A percentile compares a stretch with the other conserved stretches of the same genome.
These are phyloP conservation scores for Planoprotostelium fungivorum DNA, from an alignment of 78 protist species.

Conservation along the genomic window DNA sequence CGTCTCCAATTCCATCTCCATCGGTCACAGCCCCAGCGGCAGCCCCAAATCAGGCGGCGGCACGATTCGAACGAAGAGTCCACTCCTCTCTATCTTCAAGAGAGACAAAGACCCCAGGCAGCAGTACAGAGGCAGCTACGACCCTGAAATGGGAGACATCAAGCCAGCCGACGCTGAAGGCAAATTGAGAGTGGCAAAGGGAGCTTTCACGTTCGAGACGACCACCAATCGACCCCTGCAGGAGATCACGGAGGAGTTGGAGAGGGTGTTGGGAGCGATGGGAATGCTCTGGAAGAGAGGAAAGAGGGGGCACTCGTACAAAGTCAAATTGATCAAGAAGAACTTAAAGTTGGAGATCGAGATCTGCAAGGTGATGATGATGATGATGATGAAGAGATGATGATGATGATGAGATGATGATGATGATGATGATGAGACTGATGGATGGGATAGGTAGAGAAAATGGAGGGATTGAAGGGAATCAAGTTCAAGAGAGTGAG, in stretches of 20 bases:
- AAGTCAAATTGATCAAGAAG: not conserved
- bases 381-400: not conserved
- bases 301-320: not conserved
- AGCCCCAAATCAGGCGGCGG: not conserved
- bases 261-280: conserved; percentile 20
- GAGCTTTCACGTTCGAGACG: conserved; percentile 42
- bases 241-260: conserved; percentile 33
- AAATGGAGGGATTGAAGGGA: conserved; percentile 23
- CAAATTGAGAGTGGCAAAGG: conserved; percentile 28
- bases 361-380: not conserved
- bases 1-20: not conserved
- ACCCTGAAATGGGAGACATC: not conserved
- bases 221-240: conserved; percentile 49
- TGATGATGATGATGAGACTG: not conserved
- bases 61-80: not conserved
- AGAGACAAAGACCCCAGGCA: not conserved
- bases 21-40: not conserved
- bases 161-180: not conserved
- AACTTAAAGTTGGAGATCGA: not conserved
- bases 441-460: not conserved
- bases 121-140: not conserved
- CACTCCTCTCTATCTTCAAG: not conserved
- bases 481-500: conserved; percentile 49
- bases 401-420: not conserved
- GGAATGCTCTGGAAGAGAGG: not conserved